Evolutionary conservation across 2,329 filamentous ascomycete species (phyloP).

Genomic region (Sporothrix curviconia): DNA sequence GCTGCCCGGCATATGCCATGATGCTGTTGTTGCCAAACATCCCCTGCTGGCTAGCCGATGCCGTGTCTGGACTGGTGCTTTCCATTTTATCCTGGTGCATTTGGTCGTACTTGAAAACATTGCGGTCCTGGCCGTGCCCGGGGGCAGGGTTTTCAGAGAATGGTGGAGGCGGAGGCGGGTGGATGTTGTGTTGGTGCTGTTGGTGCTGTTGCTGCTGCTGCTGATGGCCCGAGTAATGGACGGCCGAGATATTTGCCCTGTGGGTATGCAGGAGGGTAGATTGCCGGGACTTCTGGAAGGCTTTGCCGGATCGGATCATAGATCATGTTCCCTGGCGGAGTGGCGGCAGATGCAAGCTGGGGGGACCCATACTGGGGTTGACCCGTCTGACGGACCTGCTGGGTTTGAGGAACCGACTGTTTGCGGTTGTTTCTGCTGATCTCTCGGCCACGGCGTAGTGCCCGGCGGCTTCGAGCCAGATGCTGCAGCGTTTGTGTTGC

Average conservation of each 20-base stretch:
- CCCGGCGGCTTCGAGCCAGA: not conserved
- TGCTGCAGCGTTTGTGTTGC: conserved; percentile 19
- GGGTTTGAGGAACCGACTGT: not conserved
- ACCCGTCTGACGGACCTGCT: conserved; percentile 11
- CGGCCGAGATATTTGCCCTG: conserved; percentile 43
- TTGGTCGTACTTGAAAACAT: not conserved
- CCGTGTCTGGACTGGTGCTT: no score
- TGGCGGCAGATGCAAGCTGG: conserved; percentile 33
- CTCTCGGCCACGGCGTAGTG: not conserved
- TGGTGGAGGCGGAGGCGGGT: not conserved
- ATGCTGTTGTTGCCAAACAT: not conserved
- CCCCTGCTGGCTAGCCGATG: no score
- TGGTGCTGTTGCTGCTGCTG: conserved; percentile 17
- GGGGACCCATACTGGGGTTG: conserved; percentile 21
- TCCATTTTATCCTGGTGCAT: not conserved
- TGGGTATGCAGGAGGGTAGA: conserved; percentile 44
- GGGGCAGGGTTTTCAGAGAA: not conserved
- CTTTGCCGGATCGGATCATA: conserved; percentile 55
- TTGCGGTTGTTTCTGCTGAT: conserved; percentile 1
- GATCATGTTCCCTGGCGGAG: conserved; percentile 51
- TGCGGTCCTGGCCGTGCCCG: not conserved
- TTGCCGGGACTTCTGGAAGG: conserved; percentile 41
- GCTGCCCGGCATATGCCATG: conserved; percentile 14
- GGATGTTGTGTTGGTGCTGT: not conserved
- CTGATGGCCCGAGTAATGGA: conserved; percentile 37